phyloP scores from a whole-genome alignment of 176 grass and related monocot genomes.

The Eleusine indica region DNA sequence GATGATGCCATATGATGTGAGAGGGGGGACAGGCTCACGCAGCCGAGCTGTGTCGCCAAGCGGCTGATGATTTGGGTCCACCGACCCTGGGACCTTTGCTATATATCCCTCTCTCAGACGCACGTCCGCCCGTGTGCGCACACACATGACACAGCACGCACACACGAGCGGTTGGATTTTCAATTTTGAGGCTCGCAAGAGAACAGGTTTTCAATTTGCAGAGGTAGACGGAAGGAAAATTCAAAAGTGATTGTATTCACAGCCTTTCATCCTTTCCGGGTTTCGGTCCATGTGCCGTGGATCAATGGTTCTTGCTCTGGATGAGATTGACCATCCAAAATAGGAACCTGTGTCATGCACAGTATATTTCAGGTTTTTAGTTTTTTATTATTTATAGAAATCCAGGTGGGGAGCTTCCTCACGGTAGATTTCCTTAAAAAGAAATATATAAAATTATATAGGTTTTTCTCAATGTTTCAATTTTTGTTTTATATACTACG shows the following conservation, averaged over 20 bases:
- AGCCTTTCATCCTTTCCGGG: background rate
- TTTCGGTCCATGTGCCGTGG: background rate
- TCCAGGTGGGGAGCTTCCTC: no score
- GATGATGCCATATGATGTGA: conserved; percentile 29
- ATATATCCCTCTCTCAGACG: background rate
- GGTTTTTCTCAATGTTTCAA: no score
- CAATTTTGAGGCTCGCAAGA: background rate
- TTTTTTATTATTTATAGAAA: no score
- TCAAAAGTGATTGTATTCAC: background rate
- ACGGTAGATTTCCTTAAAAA: no score
- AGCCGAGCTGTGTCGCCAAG: conserved; percentile 50
- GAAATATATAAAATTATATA: no score
- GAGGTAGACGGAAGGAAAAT: background rate
- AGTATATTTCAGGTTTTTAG: no score
- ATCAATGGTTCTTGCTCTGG: background rate
- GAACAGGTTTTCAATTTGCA: background rate
- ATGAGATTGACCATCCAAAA: no score
- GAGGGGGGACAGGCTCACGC: conserved; percentile 35
- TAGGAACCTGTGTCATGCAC: no score
- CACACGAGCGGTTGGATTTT: background rate
- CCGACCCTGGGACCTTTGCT: conserved; percentile 23
- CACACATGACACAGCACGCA: conserved; percentile 27
- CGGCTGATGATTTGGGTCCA: conserved; percentile 54
- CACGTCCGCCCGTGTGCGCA: conserved; percentile 10
- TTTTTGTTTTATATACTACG: no score